Conservation (phyloP, 805 yeast species). For the Metschnikowia matae region DNA sequence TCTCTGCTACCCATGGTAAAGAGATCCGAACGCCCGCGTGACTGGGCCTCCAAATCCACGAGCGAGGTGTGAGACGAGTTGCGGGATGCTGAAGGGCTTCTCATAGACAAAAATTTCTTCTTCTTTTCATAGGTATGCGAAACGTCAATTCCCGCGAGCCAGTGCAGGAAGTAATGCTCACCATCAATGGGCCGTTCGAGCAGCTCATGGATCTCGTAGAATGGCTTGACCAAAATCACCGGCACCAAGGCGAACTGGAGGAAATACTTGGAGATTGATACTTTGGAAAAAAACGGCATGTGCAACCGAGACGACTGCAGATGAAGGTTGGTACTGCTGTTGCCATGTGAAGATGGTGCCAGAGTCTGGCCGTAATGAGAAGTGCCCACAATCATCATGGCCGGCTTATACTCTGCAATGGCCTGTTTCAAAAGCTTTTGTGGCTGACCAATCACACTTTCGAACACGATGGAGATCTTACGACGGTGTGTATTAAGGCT, state of each 20-base stretch:
- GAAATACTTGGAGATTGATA: slow-evolving; percentile 38
- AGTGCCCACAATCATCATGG: slow-evolving; percentile 45
- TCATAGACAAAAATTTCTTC: slow-evolving; percentile 12
- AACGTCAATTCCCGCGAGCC: slow-evolving; percentile 27
- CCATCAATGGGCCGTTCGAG: slow-evolving; percentile 30
- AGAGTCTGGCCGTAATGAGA: slow-evolving; percentile 24
- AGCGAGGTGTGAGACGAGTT: slow-evolving; percentile 13
- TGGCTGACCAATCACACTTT: slow-evolving; percentile 40
- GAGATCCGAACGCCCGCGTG: slow-evolving; percentile 8
- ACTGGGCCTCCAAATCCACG: slow-evolving; percentile 7
- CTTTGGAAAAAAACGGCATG: slow-evolving; percentile 28
- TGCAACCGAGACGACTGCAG: slow-evolving; percentile 10
- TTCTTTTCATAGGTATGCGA: slow-evolving; percentile 16
- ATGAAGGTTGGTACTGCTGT: slow-evolving; percentile 4
- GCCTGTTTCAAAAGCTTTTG: slow-evolving; percentile 36
- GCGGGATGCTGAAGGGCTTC: slow-evolving; percentile 14
- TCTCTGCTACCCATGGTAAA: slow-evolving; percentile 9
- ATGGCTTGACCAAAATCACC: slow-evolving; percentile 41
- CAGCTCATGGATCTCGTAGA: slow-evolving; percentile 28
- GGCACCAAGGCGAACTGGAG: slow-evolving; percentile 43
- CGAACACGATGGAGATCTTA: slow-evolving; percentile 37
- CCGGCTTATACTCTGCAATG: slow-evolving; percentile 39
- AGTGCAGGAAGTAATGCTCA: slow-evolving; percentile 33
- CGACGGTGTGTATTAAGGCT: slow-evolving; percentile 31
- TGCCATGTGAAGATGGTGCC: slow-evolving; percentile 5